phyloP scores from a whole-genome alignment of 2,329 filamentous ascomycete species.

The Hymenotorrendiella dingleyae region DNA sequence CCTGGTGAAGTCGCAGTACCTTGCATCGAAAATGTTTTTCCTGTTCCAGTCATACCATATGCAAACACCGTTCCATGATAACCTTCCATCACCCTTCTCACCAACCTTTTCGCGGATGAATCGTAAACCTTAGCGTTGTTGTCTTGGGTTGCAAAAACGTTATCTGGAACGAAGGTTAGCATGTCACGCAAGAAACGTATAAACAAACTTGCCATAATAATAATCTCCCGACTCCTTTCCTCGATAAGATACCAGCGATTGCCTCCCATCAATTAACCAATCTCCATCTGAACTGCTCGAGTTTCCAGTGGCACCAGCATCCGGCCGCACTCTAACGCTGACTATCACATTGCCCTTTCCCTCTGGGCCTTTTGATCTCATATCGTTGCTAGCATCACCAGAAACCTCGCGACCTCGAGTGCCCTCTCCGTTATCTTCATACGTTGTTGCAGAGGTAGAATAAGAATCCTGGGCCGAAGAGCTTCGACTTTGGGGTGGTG shows the following conservation, averaged over 20 bases:
- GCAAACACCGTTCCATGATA: constrained; percentile 98
- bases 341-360: constrained; percentile 93
- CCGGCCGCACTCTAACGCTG: constrained; percentile 87
- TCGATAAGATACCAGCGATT: constrained; percentile 73
- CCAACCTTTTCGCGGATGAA: constrained; percentile 84
- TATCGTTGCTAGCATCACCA: constrained; percentile 28
- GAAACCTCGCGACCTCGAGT: constrained; percentile 28
- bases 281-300: constrained; percentile 62
- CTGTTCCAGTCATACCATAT: constrained; percentile 98
- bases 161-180: constrained; percentile 55
- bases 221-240: constrained; percentile 92
- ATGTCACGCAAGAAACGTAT: too few relatives aligned
- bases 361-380: constrained; percentile 51
- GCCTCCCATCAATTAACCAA: constrained; percentile 86
- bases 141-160: constrained; percentile 90
- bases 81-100: constrained; percentile 96
- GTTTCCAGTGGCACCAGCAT: constrained; percentile 54
- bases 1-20: constrained; percentile 91
- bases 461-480: constrained; percentile 92
- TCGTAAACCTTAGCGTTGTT: constrained; percentile 96
- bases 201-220: constrained; percentile 64
- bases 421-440: constrained; percentile 69
- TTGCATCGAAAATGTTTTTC: constrained; percentile 99
- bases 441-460: constrained; percentile 82
- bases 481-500: constrained; percentile 80